Evolutionary conservation across 495 filamentous ascomycete species (phyloP), one percentile per base, ranked within the genome.

Genomic region (Xylaria sp.): DNA sequence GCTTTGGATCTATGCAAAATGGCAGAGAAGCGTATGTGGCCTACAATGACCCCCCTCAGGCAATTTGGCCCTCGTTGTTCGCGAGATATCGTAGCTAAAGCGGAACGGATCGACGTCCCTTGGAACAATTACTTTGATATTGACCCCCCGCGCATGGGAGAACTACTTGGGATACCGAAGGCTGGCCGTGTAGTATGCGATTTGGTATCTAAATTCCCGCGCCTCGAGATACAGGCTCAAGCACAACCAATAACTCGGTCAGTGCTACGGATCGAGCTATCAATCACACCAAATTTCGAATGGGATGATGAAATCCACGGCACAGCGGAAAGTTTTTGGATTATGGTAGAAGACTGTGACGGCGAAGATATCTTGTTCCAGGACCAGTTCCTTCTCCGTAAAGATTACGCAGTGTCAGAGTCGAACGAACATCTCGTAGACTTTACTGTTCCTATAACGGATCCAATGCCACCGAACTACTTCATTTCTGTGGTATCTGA

Each of bases 21-120:
- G 95, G 95, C 95, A 2, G 96, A 99, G 84, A 97, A 97, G 85
- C 86, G 97, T 31, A 98, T 98, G 96, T 99, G 96, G 96, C 95
- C 94, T 7, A 97, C 95, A 26, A 98, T 98, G 96, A 92, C 93
- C 24, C 96, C 96, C 8, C 87, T 99, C 11, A 87, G 97, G 48
- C 96, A 99, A 76, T 98, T 98, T 78, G 61, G 69, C 35, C 90
- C 93, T 1, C 83, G 82, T 46, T 97, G 93, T 73, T 88, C 94
- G 15, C 82, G 88, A 41, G 97, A 99, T 69, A 92, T 99, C 61
- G 84, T 98, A 61, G 88, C 92, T 70, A 98, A 98, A 81, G 91
- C 94, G 2, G 96, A 99, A 82, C 86, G 94, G 65, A 97, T 98
- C 70, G 95, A 98, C 71, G 95, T 98, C 52, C 93, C 93, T 5